Evolutionary conservation across 805 yeast genomes (phyloP).

Genomic region (Kazachstania africana): DNA sequence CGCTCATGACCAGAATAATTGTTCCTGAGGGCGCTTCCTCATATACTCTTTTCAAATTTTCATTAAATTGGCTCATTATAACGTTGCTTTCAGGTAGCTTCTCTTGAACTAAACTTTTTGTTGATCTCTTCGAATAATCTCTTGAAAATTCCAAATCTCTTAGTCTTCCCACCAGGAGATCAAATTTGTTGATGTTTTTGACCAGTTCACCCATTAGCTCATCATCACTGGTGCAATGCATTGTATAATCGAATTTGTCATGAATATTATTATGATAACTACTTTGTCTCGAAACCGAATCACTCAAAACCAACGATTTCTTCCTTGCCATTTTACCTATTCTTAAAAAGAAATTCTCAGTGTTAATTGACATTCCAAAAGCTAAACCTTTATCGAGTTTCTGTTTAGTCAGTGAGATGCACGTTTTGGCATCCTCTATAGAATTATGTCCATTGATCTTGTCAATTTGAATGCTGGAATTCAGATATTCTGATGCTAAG

Average conservation of each 20-base stretch:
- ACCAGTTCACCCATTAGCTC: slow-evolving; percentile 37
- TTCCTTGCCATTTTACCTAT: slow-evolving; percentile 22
- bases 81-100: not conserved
- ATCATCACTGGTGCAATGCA: slow-evolving; percentile 46
- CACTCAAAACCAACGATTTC: slow-evolving; percentile 25
- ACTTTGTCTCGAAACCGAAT: slow-evolving; percentile 19
- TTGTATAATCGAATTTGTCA: slow-evolving; percentile 7
- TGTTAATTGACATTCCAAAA: slow-evolving; percentile 44
- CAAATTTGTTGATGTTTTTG: slow-evolving; percentile 29
- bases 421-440: slow-evolving; percentile 71
- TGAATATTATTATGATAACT: not conserved
- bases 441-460: slow-evolving; percentile 66
- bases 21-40: slow-evolving; percentile 45
- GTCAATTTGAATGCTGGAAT: slow-evolving; percentile 55
- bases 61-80: slow-evolving; percentile 28
- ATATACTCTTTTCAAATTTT: slow-evolving; percentile 38
- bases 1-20: slow-evolving; percentile 48
- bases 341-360: slow-evolving; percentile 32
- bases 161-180: slow-evolving; percentile 43
- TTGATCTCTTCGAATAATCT: slow-evolving; percentile 7
- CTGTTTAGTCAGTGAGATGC: slow-evolving; percentile 62
- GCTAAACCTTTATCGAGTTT: slow-evolving; percentile 56
- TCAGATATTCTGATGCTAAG: slow-evolving; percentile 47
- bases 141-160: slow-evolving; percentile 44
- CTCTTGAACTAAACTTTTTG: slow-evolving; percentile 4